Base-by-base conservation (phyloP, 139 green algal species). In the Eudorina sp. region DNA sequence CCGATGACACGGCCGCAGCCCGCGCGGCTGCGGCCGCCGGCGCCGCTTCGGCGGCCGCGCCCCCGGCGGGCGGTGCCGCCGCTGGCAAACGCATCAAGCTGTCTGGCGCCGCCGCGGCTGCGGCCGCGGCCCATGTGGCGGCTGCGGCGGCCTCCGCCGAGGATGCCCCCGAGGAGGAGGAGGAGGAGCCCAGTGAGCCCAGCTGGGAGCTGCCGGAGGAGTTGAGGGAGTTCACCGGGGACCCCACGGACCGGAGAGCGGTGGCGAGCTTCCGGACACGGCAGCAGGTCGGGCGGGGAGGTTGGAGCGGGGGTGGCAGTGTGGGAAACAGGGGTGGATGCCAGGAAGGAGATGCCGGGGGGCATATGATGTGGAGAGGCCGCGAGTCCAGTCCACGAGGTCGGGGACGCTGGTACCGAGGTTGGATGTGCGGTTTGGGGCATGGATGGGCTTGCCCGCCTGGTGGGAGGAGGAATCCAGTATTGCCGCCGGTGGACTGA, bases 141-240 rank as follows among this genome's bases (percentile, higher is more conserved):
- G 82, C 68, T 21, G 72, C 40, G n/a, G 31, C 8, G 0, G 62
- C n/a, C 16, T 66, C 68, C 27, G 70, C 6, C 27, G 43, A 88
- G 46, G 84, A 13, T 13, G 83, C 7, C 6, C 76, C 53, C 4
- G 43, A 66, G 21, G 89, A 88, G 69, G 78, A 73, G 36, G 84
- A 88, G 36, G 60, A 76, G 60, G 80, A 86, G 25, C 36, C 38
- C 19, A 8, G 11, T 2, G 80, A 86, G 80, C 88, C 88, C 40
- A 84, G 55, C 51, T 93, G 85, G 75, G 91, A 92, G 66, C 85
- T 94, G 85, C 85, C 91, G 0, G 36, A 77, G 41, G 89, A 92
- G 68, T 62, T 94, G 74, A 58, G 60, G 73, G 69, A 86, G 53
- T 92, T 89, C 70, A 79, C 29, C 48, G 91, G 91, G 5, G 70